Base-by-base conservation (phyloP, 768 basidiomycete genomes). In the Chalciporus pseudorubinellus region DNA sequence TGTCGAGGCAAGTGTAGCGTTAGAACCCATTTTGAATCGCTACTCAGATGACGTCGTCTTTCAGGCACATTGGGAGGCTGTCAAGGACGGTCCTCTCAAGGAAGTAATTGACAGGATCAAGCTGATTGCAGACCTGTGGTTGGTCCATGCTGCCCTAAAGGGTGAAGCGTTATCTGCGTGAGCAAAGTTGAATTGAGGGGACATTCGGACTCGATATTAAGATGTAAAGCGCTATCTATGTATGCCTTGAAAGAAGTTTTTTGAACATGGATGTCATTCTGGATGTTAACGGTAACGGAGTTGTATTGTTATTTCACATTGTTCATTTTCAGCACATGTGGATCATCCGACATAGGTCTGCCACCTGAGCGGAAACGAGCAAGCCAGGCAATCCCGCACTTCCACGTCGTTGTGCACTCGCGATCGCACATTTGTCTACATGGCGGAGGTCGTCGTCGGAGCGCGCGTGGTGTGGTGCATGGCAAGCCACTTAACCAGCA, bases 41-140 rank as follows among this genome's bases (percentile, higher is more conserved):
- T 38, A 16, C 9, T 43, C 13, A 24, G 18, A 9, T 26, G 18
- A 50, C 51, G 14, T 48, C 48, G 18, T n/a, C 6, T 9, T 42
- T 21, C 48, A 72, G 72, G 72, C 68, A 3, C 71, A 72, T 50
- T 67, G 65, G 65, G 61, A 63, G 24, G 70, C 69, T 13, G 71
- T 72, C 51, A 38, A 21, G 4, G 45, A 29, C 4, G 65, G 69
- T 14, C 65, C 63, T 4, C 58, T 62, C 24, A 71, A 64, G 47
- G 54, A 52, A 20, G 53, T 57, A 46, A 60, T 69, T 39, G 68
- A 71, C 40, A 47, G 44, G 22, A 51, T 70, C 36, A 63, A 54
- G 43, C 26, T 46, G 45, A n/a, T 65, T 10, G 69, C 65, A 14
- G 46, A 69, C 26, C n/a, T 69, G 40, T 66, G 65, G 61, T 56